Evolutionary conservation across 169 alveolate species (phyloP).

Genomic region (Theileria orientalis): DNA sequence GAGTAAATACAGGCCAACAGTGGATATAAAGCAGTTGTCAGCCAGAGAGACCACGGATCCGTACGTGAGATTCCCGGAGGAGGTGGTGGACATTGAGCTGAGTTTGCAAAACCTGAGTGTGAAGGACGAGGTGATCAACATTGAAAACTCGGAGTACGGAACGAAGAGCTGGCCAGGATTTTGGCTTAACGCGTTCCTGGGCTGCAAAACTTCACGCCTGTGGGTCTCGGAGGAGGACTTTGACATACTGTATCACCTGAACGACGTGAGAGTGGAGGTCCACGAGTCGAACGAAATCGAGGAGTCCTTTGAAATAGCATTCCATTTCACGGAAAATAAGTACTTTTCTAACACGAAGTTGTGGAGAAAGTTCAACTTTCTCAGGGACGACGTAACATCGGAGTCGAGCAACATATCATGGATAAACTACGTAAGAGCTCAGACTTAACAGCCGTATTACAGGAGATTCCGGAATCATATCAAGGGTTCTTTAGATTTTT

Average conservation of each 20-base stretch:
- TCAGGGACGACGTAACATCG: constrained; percentile 16
- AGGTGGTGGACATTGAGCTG: not conserved
- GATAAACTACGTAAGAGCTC: constrained; percentile 15
- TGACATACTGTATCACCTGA: constrained; percentile 33
- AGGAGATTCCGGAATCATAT: constrained; percentile 3
- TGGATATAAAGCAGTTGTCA: not conserved
- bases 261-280: constrained; percentile 41
- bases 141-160: constrained; percentile 28
- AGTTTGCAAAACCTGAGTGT: not conserved
- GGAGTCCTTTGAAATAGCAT: constrained; percentile 47
- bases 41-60: not conserved
- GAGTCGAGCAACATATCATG: constrained; percentile 24
- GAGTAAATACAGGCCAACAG: not conserved
- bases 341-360: constrained; percentile 50
- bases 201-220: constrained; percentile 27
- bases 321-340: constrained; percentile 53
- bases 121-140: not conserved
- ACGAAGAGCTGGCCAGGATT: constrained; percentile 61
- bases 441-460: not conserved
- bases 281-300: constrained; percentile 11
- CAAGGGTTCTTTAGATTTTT: constrained; percentile 40
- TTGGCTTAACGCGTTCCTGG: constrained; percentile 61
- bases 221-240: constrained; percentile 41
- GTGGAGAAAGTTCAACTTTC: constrained; percentile 11
- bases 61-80: not conserved